Base-by-base conservation (phyloP, 129 eudicot genomes). In the Cynara cardunculus region DNA sequence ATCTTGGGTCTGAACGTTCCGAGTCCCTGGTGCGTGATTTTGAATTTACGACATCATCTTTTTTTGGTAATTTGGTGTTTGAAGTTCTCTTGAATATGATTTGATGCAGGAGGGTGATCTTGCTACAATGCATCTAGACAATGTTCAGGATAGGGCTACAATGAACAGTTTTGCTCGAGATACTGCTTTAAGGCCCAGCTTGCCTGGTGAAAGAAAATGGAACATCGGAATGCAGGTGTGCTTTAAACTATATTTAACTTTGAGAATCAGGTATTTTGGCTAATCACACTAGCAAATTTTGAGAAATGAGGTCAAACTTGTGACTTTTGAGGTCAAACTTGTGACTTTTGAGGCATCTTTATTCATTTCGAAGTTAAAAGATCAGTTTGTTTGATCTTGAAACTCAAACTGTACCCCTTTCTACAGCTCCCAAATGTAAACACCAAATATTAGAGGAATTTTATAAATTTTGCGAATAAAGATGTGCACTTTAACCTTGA, bases 1-100 rank as follows among this genome's bases (percentile, higher is more conserved):
- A 93, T 81, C 92, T 93, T 59, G 96, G 92, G 41, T 92, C 89
- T 76, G 93, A 93, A 81, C 65, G 89, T 72, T 84, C 89, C 72
- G 98, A 93, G 83, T 41, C 88, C 37, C 13, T 83, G 94, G 96
- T 93, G 80, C 71, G 91, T 81, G 22, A 12, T 24, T 46, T 78
- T 68, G 25, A 30, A 10, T 37, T 53, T 67, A 37, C 13, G 46
- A 2, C 8, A 56, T n/a, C 24, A 18, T 56, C 2, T 56, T 56
- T 16, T 1, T 27, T 64, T 81, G 16, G 25, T 64, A 44, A 81
- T 41, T 11, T 67, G 81, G 32, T 65, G 25, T 34, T 49, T 30
- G 49, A 72, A 35, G 61, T 37, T 30, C 0, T 16, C 18, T 34
- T 34, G 27, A 76, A 27, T 71, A 46, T 27, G 53, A 59, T 72